Percentiles rank a stretch among this genome's conserved stretches.
Conservation (phyloP, 2,329 filamentous ascomycete genomes). For the Alternaria tenuissima region DNA sequence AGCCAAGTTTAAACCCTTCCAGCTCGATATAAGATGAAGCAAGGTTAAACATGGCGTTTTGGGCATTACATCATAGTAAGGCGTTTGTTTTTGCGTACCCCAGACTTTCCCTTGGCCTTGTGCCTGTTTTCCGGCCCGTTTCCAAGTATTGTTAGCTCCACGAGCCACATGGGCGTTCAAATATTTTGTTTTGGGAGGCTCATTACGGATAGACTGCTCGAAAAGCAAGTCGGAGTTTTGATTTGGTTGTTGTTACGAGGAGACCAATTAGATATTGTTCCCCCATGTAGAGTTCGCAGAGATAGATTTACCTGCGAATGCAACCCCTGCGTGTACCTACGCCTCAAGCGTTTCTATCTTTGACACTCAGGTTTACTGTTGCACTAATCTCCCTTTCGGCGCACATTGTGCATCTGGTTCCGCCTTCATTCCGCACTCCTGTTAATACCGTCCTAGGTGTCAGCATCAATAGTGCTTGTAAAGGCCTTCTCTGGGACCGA, state of each 20-base stretch:
- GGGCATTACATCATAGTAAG: conserved; percentile 17
- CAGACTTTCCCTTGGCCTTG: conserved; percentile 8
- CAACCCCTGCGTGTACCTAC: background rate
- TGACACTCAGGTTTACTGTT: background rate
- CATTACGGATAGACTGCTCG: conserved; percentile 2
- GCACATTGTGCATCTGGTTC: background rate
- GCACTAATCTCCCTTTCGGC: background rate
- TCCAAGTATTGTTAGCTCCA: conserved; percentile 25
- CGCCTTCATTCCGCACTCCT: background rate
- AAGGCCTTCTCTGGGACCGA: background rate
- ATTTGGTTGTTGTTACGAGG: background rate
- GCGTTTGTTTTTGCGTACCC: conserved; percentile 18
- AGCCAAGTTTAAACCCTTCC: conserved; percentile 83
- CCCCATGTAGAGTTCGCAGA: conserved; percentile 3
- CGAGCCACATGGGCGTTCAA: conserved; percentile 28
- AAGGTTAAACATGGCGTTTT: conserved; percentile 10
- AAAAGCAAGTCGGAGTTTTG: conserved; percentile 12
- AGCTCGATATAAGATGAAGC: conserved; percentile 77
- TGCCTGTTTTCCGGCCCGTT: conserved; percentile 14
- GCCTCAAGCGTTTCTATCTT: background rate
- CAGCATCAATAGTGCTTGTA: background rate
- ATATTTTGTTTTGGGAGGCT: conserved; percentile 12
- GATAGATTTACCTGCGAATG: conserved; percentile 11
- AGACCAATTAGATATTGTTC: background rate
- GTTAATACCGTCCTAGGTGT: background rate